phyloP scores from a whole-genome alignment of 148 eudicot species.

The Dianthus caryophyllus region DNA sequence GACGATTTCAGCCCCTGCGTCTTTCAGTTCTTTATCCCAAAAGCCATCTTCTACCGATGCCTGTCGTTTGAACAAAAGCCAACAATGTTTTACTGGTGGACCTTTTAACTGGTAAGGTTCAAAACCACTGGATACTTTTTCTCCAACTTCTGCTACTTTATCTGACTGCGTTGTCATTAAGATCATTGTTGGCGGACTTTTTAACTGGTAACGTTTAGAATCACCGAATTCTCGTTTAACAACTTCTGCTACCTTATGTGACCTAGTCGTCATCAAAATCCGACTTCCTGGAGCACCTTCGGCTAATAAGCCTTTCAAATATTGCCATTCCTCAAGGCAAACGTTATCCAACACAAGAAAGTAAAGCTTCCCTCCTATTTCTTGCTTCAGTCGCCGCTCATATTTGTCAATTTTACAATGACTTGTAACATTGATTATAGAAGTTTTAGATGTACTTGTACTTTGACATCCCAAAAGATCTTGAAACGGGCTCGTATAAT shows the following conservation, averaged over 20 bases:
- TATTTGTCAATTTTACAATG: too few species aligned
- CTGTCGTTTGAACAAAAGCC: slow-evolving; percentile 7
- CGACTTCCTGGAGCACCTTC: slow-evolving; percentile 23
- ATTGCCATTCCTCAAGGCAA: slow-evolving; percentile 1
- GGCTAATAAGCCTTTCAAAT: slow-evolving; percentile 10
- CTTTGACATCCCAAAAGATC: slow-evolving; percentile 23
- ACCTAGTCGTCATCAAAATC: too few species aligned
- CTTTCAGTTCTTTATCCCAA: neutral
- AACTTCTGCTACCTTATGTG: neutral
- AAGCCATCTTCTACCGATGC: slow-evolving; percentile 1
- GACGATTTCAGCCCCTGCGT: slow-evolving; percentile 9
- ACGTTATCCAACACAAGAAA: slow-evolving; percentile 29
- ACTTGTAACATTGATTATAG: neutral
- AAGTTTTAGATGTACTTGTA: neutral
- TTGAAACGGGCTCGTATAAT: neutral
- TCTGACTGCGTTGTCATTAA: too few species aligned
- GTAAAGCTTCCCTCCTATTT: slow-evolving; percentile 25
- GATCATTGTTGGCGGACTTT: too few species aligned
- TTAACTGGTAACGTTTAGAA: too few species aligned
- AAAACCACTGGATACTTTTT: too few species aligned
- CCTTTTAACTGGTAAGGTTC: slow-evolving; percentile 8
- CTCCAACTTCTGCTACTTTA: too few species aligned
- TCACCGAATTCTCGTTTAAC: neutral
- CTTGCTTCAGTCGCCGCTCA: slow-evolving; percentile 19
- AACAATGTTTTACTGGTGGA: neutral